These are phyloP conservation scores for Colletotrichum falcatum DNA, from an alignment of 2,329 filamentous ascomycete genomes.

Conservation along the genomic window DNA sequence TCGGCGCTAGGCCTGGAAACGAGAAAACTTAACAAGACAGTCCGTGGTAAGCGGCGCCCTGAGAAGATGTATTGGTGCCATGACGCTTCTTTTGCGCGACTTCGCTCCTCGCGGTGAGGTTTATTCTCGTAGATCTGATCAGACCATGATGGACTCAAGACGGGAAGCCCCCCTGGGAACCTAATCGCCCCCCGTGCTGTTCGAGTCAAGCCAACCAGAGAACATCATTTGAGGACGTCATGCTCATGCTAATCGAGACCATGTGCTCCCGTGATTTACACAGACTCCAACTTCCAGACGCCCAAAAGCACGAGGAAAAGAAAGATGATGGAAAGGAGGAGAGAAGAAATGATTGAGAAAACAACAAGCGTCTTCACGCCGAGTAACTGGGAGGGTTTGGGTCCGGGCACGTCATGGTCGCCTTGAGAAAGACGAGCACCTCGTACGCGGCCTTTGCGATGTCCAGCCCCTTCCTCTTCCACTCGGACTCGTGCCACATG, in stretches of 20 bases:
- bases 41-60: not conserved
- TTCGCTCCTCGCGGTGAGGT: constrained; percentile 9
- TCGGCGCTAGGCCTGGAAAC: not conserved
- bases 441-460: constrained; percentile 53
- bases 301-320: not conserved
- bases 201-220: not conserved
- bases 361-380: constrained; percentile 14
- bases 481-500: constrained; percentile 50
- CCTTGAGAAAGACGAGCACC: constrained; percentile 51
- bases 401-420: constrained; percentile 42
- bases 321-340: not conserved
- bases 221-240: not conserved
- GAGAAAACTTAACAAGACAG: not conserved
- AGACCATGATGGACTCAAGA: constrained; percentile 11
- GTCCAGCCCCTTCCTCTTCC: constrained; percentile 48
- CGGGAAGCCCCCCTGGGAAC: constrained; percentile 1
- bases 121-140: constrained; percentile 17
- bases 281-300: not conserved
- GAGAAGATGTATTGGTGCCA: not conserved
- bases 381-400: constrained; percentile 47
- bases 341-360: not conserved
- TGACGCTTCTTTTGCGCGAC: not conserved
- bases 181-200: not conserved
- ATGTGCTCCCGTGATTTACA: not conserved
- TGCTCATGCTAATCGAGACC: constrained; percentile 2